Evolutionary conservation across 2,329 filamentous ascomycete species (phyloP).

Genomic region (Polytolypa hystricis): DNA sequence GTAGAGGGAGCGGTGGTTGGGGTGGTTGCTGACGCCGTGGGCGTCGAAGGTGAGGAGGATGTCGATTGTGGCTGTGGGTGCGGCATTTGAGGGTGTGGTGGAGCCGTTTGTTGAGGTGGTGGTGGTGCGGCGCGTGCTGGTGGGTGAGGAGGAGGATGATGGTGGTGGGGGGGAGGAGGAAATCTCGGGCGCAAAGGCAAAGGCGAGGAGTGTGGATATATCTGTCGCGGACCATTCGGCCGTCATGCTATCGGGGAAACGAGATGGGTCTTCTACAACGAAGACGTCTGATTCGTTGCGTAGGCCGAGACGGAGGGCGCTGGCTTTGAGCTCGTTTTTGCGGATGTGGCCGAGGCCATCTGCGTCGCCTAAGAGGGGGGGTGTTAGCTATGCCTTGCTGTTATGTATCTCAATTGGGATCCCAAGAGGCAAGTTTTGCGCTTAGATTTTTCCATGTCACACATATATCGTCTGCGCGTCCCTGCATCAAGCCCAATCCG

Average conservation of each 20-base stretch:
- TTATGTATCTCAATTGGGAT: no score
- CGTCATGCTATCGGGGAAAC: slow-evolving; percentile 83
- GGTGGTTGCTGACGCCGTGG: slow-evolving; percentile 73
- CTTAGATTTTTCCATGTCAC: no score
- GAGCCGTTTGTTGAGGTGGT: slow-evolving; percentile 4
- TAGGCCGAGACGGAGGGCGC: slow-evolving; percentile 65
- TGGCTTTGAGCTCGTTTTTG: slow-evolving; percentile 72
- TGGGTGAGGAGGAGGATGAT: slow-evolving; percentile 20
- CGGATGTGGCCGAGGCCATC: slow-evolving; percentile 76
- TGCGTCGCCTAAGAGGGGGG: slow-evolving; percentile 73
- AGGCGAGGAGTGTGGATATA: slow-evolving; percentile 58
- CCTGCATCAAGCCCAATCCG: no score
- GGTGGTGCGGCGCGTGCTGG: slow-evolving; percentile 26
- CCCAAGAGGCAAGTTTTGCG: no score
- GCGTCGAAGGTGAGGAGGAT: slow-evolving; percentile 81
- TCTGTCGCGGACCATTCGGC: slow-evolving; percentile 60
- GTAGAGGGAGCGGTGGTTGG: slow-evolving; percentile 86
- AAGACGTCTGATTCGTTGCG: slow-evolving; percentile 66
- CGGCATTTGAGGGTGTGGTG: slow-evolving; percentile 24
- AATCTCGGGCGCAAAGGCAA: slow-evolving; percentile 61
- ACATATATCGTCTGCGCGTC: no score
- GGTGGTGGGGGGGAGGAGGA: slow-evolving; percentile 17
- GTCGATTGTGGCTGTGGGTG: slow-evolving; percentile 54
- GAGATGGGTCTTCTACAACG: slow-evolving; percentile 65
- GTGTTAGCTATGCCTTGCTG: no score